Base-by-base conservation (phyloP, 805 yeast species). In the Metschnikowia reukaufii region DNA sequence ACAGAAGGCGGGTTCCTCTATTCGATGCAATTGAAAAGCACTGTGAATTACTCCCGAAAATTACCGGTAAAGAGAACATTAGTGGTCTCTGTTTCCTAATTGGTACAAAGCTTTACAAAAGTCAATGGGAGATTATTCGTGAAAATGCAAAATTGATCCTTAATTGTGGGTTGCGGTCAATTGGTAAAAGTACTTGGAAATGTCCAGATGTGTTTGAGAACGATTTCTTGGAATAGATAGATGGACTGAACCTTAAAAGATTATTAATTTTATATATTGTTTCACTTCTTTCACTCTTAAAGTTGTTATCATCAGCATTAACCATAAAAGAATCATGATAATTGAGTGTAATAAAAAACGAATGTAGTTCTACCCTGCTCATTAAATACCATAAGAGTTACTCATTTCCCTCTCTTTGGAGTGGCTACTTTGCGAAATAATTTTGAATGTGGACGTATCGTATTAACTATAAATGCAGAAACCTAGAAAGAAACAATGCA, bases 71-170 rank as follows among this genome's bases (percentile, higher is more conserved):
- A 47, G 68, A 73, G 45, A 67, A 72, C 39, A 63, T 73, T 17
- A 64, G 73, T 48, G 77, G 77, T 2, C 57, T 73, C 10, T 73
- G 77, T 42, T 68, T 70, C 48, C 57, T 71, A 31, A 66, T 73
- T 7, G 74, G 74, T 1, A 62, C 69, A 0, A 64, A 60, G 35
- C 57, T 72, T 19, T 54, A 69, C 39, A 59, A 57, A 33, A 65
- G 74, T 49, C 76, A 71, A 47, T 72, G 75, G 74, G 73, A 69
- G 40, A 61, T 70, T 7, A 60, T 72, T 8, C 59, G 74, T 39
- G 77, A 72, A 40, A 68, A 71, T 47, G 76, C 74, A 17, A 67
- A 64, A 44, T 61, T 73, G 41, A 68, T 73, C 17, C 60, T 70
- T 36, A 70, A 72, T 46, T 71, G 76, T 54, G 76, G 76, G 12